These are phyloP conservation scores for Grosmannia clavigera DNA, from an alignment of 2,329 filamentous ascomycete species.

Conservation along the genomic window DNA sequence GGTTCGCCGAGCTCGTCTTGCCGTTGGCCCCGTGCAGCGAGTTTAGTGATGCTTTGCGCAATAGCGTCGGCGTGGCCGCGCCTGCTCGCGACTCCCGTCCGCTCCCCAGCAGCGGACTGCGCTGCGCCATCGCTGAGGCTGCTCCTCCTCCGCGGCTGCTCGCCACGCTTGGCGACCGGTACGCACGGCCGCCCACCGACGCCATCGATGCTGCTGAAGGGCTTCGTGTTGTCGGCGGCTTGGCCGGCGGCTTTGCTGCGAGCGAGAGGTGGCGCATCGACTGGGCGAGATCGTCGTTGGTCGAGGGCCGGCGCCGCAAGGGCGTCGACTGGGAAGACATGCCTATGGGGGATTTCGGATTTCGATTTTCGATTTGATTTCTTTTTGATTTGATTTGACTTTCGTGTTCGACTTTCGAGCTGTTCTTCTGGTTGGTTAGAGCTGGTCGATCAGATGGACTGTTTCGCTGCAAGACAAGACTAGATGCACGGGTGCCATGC, in stretches of 20 bases:
- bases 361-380: neutral
- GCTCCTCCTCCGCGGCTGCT: conserved; percentile 18
- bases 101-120: conserved; percentile 26
- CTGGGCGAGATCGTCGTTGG: conserved; percentile 10
- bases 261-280: conserved; percentile 15
- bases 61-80: conserved; percentile 35
- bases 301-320: conserved; percentile 3
- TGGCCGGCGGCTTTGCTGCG: conserved; percentile 5
- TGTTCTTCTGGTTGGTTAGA: too few relatives aligned
- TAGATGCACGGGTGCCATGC: neutral
- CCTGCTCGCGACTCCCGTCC: conserved; percentile 32
- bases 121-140: conserved; percentile 15
- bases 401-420: too few relatives aligned
- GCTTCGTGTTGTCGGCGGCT: neutral
- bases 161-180: conserved; percentile 25
- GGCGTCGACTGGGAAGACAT: conserved; percentile 6
- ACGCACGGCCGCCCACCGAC: conserved; percentile 12
- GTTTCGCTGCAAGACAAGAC: neutral
- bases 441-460: neutral
- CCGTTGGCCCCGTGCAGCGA: conserved; percentile 34
- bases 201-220: neutral
- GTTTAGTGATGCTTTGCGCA: conserved; percentile 45
- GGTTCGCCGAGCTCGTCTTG: conserved; percentile 28
- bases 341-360: neutral
- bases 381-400: neutral